Evolutionary conservation across 1,284 basidiomycete species (phyloP).

Genomic region (Sanghuangporus weigelae): DNA sequence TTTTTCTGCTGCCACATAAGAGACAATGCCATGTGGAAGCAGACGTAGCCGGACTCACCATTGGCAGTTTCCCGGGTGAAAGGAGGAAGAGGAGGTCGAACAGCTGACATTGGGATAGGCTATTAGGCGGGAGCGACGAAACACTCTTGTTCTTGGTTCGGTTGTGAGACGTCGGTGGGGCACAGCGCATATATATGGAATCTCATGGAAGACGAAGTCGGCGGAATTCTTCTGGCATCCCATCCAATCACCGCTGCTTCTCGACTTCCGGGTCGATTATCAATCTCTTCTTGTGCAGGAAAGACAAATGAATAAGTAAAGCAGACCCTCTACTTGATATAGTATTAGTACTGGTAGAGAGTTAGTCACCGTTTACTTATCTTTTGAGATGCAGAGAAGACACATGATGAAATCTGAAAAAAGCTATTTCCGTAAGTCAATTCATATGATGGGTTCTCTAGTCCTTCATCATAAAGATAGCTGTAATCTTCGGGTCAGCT

Average conservation of each 20-base stretch:
- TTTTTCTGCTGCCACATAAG: conserved; percentile 7
- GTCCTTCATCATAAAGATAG: too few relatives aligned
- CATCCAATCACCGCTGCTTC: background rate
- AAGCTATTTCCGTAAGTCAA: background rate
- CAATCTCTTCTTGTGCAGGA: background rate
- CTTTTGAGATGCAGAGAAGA: background rate
- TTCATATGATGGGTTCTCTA: too few relatives aligned
- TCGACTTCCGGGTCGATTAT: background rate
- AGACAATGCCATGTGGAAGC: background rate
- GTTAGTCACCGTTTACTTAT: background rate
- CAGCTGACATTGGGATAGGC: background rate
- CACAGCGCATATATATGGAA: background rate
- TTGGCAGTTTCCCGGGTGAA: conserved; percentile 17
- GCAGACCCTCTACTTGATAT: background rate
- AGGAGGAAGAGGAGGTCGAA: conserved; percentile 16
- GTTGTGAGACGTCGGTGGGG: background rate
- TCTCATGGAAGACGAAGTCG: background rate
- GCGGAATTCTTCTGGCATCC: background rate
- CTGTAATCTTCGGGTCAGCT: too few relatives aligned
- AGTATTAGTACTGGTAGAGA: too few relatives aligned
- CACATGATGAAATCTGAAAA: background rate
- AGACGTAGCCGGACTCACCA: background rate
- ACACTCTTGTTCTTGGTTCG: background rate
- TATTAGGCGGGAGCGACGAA: background rate
- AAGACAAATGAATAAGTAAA: background rate